These are phyloP conservation scores for Leucoagaricus sp. DNA, from an alignment of 1,284 basidiomycete genomes.

Conservation along the genomic window DNA sequence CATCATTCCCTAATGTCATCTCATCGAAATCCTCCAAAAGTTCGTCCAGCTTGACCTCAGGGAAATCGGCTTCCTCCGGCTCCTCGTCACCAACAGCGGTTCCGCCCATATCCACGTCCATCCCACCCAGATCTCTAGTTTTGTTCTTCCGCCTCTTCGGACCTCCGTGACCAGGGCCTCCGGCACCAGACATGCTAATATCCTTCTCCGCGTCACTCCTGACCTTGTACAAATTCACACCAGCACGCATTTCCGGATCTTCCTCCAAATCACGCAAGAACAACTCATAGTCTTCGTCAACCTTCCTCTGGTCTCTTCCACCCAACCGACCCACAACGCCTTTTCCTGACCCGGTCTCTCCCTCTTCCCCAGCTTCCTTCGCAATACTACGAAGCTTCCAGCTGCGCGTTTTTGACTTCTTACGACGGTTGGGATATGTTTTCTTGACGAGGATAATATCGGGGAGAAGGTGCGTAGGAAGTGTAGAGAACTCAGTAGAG, in stretches of 20 bases:
- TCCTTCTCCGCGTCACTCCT: conserved; percentile 32
- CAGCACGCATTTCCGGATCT: conserved; percentile 89
- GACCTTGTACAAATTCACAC: conserved; percentile 86
- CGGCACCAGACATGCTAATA: conserved; percentile 49
- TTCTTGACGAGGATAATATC: conserved; percentile 96
- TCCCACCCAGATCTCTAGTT: conserved; percentile 57
- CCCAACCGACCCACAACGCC: conserved; percentile 91
- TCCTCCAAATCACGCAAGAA: conserved; percentile 97
- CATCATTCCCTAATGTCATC: conserved; percentile 56
- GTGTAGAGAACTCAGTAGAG: conserved; percentile 80
- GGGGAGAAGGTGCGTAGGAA: conserved; percentile 78
- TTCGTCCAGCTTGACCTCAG: conserved; percentile 86
- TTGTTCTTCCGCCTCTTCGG: conserved; percentile 40
- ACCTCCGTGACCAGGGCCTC: conserved; percentile 19
- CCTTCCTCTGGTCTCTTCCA: conserved; percentile 89
- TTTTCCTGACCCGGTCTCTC: conserved; percentile 70
- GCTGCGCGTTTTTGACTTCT: conserved; percentile 83
- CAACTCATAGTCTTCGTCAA: conserved; percentile 95
- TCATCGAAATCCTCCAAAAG: conserved; percentile 92
- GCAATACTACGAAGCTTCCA: conserved; percentile 96
- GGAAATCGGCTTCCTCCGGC: conserved; percentile 90
- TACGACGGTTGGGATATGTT: conserved; percentile 92
- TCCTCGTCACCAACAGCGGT: conserved; percentile 48
- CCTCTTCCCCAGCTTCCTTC: conserved; percentile 88
- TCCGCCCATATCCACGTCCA: conserved; percentile 70